Percentiles rank a stretch among this genome's conserved stretches.
phyloP scores from a whole-genome alignment of 768 basidiomycete genomes.

The Tulasnella sp. region DNA sequence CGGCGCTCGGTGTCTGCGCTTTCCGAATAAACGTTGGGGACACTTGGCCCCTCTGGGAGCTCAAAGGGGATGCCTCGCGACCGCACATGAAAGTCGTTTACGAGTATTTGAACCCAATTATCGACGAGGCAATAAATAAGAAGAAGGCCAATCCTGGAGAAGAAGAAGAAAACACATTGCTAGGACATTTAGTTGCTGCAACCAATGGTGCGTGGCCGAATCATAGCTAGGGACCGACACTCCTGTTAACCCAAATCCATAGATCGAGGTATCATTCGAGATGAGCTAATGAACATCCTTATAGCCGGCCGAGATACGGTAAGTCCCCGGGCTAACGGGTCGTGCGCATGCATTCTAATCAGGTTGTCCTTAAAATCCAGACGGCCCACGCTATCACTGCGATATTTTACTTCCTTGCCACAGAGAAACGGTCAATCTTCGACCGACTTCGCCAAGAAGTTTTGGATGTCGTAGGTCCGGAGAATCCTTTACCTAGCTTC shows the following conservation, averaged over 20 bases:
- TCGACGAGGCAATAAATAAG: slow-evolving; percentile 47
- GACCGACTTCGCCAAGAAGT: slow-evolving; percentile 52
- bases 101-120: slow-evolving; percentile 59
- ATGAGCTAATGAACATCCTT: slow-evolving; percentile 73
- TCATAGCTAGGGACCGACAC: background rate
- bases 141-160: slow-evolving; percentile 44
- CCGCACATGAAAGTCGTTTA: slow-evolving; percentile 48
- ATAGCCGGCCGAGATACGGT: slow-evolving; percentile 77
- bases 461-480: slow-evolving; percentile 45
- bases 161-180: slow-evolving; percentile 51
- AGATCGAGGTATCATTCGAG: slow-evolving; percentile 69
- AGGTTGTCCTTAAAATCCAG: slow-evolving; percentile 19
- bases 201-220: slow-evolving; percentile 51
- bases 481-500: slow-evolving; percentile 46
- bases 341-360: no score
- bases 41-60: slow-evolving; percentile 46
- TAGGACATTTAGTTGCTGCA: slow-evolving; percentile 63
- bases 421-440: slow-evolving; percentile 48
- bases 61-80: slow-evolving; percentile 44
- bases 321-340: slow-evolving; percentile 30
- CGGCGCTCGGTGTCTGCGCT: background rate
- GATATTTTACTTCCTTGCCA: slow-evolving; percentile 53
- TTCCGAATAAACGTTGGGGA: slow-evolving; percentile 5
- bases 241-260: slow-evolving; percentile 5
- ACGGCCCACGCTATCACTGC: slow-evolving; percentile 53